A percentile compares a stretch with the other conserved stretches of the same genome.
These are phyloP conservation scores for Jamesozyma lodderae DNA, from an alignment of 805 yeast genomes.

Conservation along the genomic window DNA sequence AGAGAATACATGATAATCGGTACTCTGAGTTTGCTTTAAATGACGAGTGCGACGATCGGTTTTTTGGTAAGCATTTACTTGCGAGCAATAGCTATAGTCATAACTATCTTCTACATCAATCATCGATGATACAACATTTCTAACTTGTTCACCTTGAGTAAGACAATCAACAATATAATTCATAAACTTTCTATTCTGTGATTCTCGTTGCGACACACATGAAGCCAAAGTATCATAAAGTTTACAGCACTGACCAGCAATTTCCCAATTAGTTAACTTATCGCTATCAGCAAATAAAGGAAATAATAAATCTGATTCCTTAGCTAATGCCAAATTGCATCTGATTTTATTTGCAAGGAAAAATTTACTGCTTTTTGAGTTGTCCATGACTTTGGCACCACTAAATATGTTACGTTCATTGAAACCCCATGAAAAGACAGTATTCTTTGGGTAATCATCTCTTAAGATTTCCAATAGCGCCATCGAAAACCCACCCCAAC, in stretches of 20 bases:
- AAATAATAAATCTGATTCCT: slow-evolving; percentile 44
- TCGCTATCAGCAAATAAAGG: slow-evolving; percentile 38
- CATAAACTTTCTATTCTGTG: slow-evolving; percentile 15
- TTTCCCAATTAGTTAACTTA: slow-evolving; percentile 21
- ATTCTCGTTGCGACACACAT: slow-evolving; percentile 11
- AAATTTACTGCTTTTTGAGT: too few species aligned
- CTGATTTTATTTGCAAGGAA: slow-evolving; percentile 42
- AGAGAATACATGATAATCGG: slow-evolving; percentile 15
- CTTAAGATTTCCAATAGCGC: slow-evolving; percentile 43
- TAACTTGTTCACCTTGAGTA: slow-evolving; percentile 15
- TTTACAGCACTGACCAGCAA: slow-evolving; percentile 17
- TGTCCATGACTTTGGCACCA: slow-evolving; percentile 4
- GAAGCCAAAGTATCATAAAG: slow-evolving; percentile 23
- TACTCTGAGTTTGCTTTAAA: slow-evolving; percentile 1
- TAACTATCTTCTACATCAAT: slow-evolving; percentile 5
- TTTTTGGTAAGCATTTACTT: slow-evolving; percentile 6
- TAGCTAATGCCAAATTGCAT: slow-evolving; percentile 38
- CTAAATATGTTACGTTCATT: slow-evolving; percentile 23
- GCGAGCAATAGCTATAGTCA: slow-evolving; percentile 19
- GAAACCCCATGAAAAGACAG: slow-evolving; percentile 41
- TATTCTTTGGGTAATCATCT: slow-evolving; percentile 56
- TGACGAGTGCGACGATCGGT: slow-evolving; percentile 1
- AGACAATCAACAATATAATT: slow-evolving; percentile 14
- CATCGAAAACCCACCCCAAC: slow-evolving; percentile 75
- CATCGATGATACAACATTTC: slow-evolving; percentile 20